Conservation (phyloP, 192 early-diverging fungal genomes). For the Glomus cerebriforme region DNA sequence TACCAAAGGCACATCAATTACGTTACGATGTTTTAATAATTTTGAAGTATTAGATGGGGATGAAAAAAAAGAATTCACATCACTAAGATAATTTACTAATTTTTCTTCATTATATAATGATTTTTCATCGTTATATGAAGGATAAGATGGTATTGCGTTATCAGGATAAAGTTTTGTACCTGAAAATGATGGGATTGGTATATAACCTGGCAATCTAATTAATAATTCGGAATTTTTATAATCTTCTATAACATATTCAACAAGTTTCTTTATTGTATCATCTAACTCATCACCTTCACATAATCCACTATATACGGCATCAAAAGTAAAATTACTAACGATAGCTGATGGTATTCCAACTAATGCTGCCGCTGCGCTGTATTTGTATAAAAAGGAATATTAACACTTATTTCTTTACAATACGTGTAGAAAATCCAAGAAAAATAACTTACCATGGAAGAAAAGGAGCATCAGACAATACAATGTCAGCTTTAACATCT, state of each 20-base stretch:
- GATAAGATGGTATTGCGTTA: background rate
- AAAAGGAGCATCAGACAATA: conserved; percentile 60
- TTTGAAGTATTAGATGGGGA: background rate
- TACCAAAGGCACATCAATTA: conserved; percentile 61
- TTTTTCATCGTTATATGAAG: background rate
- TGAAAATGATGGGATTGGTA: conserved; percentile 58
- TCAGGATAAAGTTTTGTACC: conserved; percentile 38
- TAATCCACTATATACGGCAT: conserved; percentile 56
- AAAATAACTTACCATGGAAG: conserved; percentile 52
- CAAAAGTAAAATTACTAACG: conserved; percentile 65
- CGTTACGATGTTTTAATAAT: conserved; percentile 30
- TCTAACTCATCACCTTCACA: conserved; percentile 57
- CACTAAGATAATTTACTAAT: conserved; percentile 4
- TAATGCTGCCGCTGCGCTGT: conserved; percentile 53
- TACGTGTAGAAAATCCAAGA: background rate
- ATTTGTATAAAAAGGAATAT: background rate
- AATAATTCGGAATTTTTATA: conserved; percentile 55
- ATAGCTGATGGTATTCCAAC: conserved; percentile 57
- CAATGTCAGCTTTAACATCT: conserved; percentile 54
- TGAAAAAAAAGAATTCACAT: conserved; percentile 12
- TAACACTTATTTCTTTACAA: background rate
- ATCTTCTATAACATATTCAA: conserved; percentile 48
- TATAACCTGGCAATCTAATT: conserved; percentile 56
- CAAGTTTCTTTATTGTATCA: conserved; percentile 38
- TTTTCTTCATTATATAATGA: background rate